A percentile compares a stretch with the other conserved stretches of the same genome.
phyloP scores from a whole-genome alignment of 768 basidiomycete genomes.

The Mycena capillaripes region DNA sequence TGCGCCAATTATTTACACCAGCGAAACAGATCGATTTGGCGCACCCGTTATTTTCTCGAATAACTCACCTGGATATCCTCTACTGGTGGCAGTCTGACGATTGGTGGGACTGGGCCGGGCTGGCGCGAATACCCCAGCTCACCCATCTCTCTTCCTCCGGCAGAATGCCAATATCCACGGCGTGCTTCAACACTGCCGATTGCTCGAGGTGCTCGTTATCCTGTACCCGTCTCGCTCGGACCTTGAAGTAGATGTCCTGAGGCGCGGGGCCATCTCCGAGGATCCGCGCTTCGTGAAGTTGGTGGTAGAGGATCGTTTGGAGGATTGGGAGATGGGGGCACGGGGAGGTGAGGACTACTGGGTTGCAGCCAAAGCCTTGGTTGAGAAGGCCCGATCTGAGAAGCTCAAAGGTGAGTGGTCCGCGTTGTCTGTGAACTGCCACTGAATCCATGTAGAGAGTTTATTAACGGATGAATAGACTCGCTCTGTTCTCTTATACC shows the following conservation, averaged over 20 bases:
- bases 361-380: neutral
- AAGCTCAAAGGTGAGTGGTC: neutral
- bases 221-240: neutral
- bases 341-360: constrained; percentile 5
- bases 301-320: neutral
- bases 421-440: neutral
- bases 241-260: neutral
- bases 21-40: neutral
- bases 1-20: neutral
- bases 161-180: neutral
- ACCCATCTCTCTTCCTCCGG: neutral
- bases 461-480: too few relatives aligned
- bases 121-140: neutral
- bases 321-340: neutral
- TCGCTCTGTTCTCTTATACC: too few relatives aligned
- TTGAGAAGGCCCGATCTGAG: neutral
- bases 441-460: too few relatives aligned
- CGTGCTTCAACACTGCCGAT: neutral
- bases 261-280: too few relatives aligned
- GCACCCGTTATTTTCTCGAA: neutral
- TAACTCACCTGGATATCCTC: neutral
- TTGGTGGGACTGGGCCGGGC: neutral
- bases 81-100: neutral
- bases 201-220: neutral
- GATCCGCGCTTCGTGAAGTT: neutral